phyloP scores from a whole-genome alignment of 768 basidiomycete genomes.

The Omphalotus guepiniiformis region DNA sequence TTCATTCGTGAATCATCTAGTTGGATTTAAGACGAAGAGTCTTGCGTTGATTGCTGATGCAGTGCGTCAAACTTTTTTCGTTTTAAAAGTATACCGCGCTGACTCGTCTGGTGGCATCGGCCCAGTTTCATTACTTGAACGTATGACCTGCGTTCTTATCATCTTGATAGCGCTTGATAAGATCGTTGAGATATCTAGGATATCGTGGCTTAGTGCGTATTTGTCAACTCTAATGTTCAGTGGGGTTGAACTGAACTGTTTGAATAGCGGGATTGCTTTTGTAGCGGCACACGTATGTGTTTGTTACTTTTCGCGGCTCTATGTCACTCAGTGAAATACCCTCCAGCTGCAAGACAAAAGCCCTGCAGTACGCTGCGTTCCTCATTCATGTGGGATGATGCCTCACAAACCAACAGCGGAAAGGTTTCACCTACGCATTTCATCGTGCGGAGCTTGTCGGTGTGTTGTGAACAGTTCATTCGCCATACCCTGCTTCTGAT shows the following conservation, averaged over 20 bases:
- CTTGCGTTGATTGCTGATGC: constrained; percentile 55
- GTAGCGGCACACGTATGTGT: constrained; percentile 39
- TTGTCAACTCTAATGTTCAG: not conserved
- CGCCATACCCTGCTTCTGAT: not conserved
- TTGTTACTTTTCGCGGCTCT: not conserved
- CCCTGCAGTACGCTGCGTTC: constrained; percentile 31
- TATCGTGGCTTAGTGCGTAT: constrained; percentile 42
- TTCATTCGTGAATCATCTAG: constrained; percentile 19
- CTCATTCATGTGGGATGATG: not conserved
- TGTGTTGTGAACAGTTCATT: constrained; percentile 20
- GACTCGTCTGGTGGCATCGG: constrained; percentile 10
- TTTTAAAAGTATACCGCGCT: constrained; percentile 1
- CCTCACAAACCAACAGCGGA: constrained; percentile 27
- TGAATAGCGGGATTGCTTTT: constrained; percentile 39
- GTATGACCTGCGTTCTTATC: constrained; percentile 24
- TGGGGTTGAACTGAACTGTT: not conserved
- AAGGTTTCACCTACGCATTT: constrained; percentile 51
- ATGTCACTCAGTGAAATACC: not conserved
- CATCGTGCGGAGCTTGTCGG: constrained; percentile 54
- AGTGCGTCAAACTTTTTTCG: constrained; percentile 27
- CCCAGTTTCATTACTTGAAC: constrained; percentile 54
- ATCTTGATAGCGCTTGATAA: constrained; percentile 7
- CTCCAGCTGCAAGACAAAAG: constrained; percentile 40
- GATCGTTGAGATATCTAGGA: constrained; percentile 25
- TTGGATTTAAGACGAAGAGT: constrained; percentile 53